These are phyloP conservation scores for Macroventuria anomochaeta DNA, from an alignment of 2,329 filamentous ascomycete genomes.

Conservation along the genomic window DNA sequence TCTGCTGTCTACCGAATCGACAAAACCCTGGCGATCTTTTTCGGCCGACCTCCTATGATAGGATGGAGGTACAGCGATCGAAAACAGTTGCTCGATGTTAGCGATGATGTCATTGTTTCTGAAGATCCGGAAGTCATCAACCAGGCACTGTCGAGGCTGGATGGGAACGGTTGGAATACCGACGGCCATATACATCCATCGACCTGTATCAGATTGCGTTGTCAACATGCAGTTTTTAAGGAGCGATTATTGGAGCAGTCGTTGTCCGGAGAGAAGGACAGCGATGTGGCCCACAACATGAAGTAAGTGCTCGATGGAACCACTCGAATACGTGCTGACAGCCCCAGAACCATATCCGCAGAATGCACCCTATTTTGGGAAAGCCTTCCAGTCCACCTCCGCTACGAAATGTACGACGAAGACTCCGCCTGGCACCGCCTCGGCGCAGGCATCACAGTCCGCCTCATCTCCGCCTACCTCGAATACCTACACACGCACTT, in stretches of 20 bases:
- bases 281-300: conserved; percentile 38
- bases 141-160: conserved; percentile 35
- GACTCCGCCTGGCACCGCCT: conserved; percentile 39
- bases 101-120: conserved; percentile 34
- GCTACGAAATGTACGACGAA: conserved; percentile 45
- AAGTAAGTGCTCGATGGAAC: conserved; percentile 25
- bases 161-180: conserved; percentile 42
- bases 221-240: conserved; percentile 37
- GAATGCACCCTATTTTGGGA: conserved; percentile 40
- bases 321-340: conserved; percentile 1
- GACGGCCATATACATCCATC: conserved; percentile 35
- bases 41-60: conserved; percentile 47
- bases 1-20: conserved; percentile 41
- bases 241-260: conserved; percentile 43
- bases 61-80: conserved; percentile 43
- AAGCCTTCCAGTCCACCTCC: conserved; percentile 37
- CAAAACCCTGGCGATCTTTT: conserved; percentile 45
- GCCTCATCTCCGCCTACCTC: conserved; percentile 42
- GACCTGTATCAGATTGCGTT: conserved; percentile 38
- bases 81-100: conserved; percentile 40
- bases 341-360: conserved; percentile 34
- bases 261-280: conserved; percentile 40
- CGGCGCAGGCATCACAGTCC: conserved; percentile 32
- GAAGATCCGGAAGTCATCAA: conserved; percentile 36
- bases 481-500: conserved; percentile 46